A percentile compares a stretch with the other conserved stretches of the same genome.
Conservation (phyloP, 805 yeast species). For the Candida ulmi region DNA sequence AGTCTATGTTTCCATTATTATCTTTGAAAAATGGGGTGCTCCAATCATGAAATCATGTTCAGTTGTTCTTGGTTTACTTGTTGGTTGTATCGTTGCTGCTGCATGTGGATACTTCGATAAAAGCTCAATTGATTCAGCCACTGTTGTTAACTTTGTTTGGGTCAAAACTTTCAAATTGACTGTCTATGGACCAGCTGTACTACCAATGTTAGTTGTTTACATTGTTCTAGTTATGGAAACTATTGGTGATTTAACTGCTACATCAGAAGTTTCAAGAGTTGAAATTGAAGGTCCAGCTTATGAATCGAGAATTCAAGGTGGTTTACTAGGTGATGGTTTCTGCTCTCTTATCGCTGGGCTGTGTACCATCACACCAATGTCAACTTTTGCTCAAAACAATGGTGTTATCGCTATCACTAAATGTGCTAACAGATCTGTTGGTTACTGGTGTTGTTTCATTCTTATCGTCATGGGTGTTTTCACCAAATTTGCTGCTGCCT, state of each 20-base stretch:
- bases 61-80: conserved; percentile 74
- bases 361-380: conserved; percentile 80
- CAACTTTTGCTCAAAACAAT: conserved; percentile 90
- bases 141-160: conserved; percentile 86
- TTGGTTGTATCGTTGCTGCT: conserved; percentile 90
- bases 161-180: conserved; percentile 71
- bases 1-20: conserved; percentile 66
- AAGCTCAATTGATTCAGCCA: conserved; percentile 58
- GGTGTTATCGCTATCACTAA: conserved; percentile 91
- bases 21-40: conserved; percentile 84
- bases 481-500: conserved; percentile 83
- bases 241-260: conserved; percentile 91
- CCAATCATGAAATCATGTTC: conserved; percentile 95
- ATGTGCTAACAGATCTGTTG: conserved; percentile 80
- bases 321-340: conserved; percentile 83
- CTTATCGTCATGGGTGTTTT: conserved; percentile 82
- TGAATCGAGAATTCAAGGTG: conserved; percentile 89
- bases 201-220: conserved; percentile 81
- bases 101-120: conserved; percentile 79
- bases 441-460: conserved; percentile 75
- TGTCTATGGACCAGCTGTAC: conserved; percentile 79
- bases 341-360: conserved; percentile 74
- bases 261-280: conserved; percentile 82
- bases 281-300: conserved; percentile 77
- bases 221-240: conserved; percentile 84